phyloP scores from a whole-genome alignment of 2,329 filamentous ascomycete genomes.

The Xylaria sp. region DNA sequence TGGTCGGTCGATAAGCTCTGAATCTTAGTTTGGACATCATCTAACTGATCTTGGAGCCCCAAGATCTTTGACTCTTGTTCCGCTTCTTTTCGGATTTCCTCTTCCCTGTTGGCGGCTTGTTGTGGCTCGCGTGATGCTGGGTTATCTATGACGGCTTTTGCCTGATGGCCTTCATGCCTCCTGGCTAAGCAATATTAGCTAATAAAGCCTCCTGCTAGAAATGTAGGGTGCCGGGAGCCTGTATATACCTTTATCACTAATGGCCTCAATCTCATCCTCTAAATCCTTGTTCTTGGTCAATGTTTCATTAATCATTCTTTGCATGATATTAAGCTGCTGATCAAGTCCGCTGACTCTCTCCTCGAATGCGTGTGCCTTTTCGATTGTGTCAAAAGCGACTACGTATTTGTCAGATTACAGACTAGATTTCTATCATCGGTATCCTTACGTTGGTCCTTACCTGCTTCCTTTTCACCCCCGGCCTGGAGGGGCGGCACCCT shows the following conservation, averaged over 20 bases:
- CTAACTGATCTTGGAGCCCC: conserved; percentile 24
- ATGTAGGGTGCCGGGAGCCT: neutral
- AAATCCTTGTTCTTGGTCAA: conserved; percentile 16
- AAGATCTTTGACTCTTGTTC: neutral
- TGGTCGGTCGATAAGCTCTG: conserved; percentile 7
- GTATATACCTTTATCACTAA: conserved; percentile 3
- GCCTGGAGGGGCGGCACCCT: neutral
- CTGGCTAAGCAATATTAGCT: conserved; percentile 6
- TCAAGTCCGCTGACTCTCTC: conserved; percentile 28
- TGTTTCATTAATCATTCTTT: conserved; percentile 34
- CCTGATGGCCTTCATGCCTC: neutral
- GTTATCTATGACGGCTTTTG: neutral
- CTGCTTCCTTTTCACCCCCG: neutral
- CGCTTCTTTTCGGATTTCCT: conserved; percentile 5
- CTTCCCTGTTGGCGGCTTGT: neutral
- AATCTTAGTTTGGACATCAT: conserved; percentile 22
- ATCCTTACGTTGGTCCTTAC: conserved; percentile 12
- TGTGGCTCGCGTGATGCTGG: neutral
- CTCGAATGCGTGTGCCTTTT: conserved; percentile 23
- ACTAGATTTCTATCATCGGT: neutral
- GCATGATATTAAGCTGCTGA: conserved; percentile 29
- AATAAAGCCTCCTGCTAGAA: neutral
- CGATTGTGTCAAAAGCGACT: conserved; percentile 23
- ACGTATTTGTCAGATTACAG: neutral
- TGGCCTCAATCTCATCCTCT: neutral